Percentiles rank a stretch among this genome's conserved stretches.
Conservation (phyloP, 192 early-diverging fungal species). For the Nowakowskiella sp. region DNA sequence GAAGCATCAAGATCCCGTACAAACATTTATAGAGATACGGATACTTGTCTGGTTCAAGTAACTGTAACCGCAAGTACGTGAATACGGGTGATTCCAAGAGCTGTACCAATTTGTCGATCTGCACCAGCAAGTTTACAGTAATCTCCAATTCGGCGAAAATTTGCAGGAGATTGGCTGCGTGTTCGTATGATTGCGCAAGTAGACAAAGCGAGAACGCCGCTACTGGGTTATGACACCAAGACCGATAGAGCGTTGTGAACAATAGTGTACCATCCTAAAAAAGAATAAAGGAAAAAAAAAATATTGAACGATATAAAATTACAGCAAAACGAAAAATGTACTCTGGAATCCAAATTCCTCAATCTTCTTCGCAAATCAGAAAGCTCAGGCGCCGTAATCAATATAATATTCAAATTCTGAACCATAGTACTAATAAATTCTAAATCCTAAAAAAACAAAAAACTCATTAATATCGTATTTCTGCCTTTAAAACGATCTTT, state of each 20-base stretch:
- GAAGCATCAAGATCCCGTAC: constrained; percentile 92
- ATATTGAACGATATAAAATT: too few relatives aligned
- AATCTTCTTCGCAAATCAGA: constrained; percentile 69
- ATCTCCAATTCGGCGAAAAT: constrained; percentile 89
- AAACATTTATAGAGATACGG: constrained; percentile 87
- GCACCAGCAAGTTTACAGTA: constrained; percentile 88
- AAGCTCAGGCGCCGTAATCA: constrained; percentile 91
- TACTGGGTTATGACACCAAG: constrained; percentile 97
- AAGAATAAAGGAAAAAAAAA: neutral
- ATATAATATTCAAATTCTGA: constrained; percentile 91
- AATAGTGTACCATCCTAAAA: constrained; percentile 66
- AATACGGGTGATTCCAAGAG: constrained; percentile 96
- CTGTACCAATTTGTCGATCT: constrained; percentile 97
- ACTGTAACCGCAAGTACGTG: constrained; percentile 85
- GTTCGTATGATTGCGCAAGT: constrained; percentile 94
- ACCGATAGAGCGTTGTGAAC: constrained; percentile 78
- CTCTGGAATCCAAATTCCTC: constrained; percentile 64
- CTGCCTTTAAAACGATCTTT: neutral
- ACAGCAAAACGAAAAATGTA: too few relatives aligned
- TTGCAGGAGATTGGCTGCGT: constrained; percentile 70
- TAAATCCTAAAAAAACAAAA: constrained; percentile 60
- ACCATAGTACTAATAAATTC: constrained; percentile 98
- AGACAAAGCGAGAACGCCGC: constrained; percentile 89
- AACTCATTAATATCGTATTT: too few relatives aligned
- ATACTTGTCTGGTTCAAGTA: constrained; percentile 84